Base-by-base conservation (phyloP, 1,284 basidiomycete genomes). In the Naganishia sp. region DNA sequence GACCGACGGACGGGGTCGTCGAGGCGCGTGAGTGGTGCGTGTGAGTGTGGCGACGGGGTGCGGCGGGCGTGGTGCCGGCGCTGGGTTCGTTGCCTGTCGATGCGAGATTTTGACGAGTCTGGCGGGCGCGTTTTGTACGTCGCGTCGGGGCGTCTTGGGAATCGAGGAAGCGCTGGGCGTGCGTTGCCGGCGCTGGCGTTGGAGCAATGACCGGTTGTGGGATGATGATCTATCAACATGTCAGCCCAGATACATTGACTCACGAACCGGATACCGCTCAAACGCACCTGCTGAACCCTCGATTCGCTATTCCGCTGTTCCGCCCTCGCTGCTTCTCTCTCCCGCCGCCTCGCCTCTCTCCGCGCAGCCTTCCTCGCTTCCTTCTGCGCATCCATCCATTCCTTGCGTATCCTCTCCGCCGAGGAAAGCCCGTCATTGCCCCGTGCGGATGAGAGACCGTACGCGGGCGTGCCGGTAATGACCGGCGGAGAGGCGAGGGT, bases 401-500 rank as follows among this genome's bases (percentile, higher is more conserved):
- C 61, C 51, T 46, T 45, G 7, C 43, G 45, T 18, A 63, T 25
- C 51, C 61, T 4, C 51, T 63, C 61, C 1, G 61, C 61, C 23
- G 53, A 50, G 1, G 61, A 53, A 15, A 63, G 23, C 1, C 61
- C 61, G 18, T 63, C 61, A 4, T 23, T 45, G 5, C 61, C 61
- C 6, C 51, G 28, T 2, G 41, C 43, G n/a, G 51, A 53, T 31
- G 61, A 63, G 3, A 63, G 61, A 6, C 61, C 61, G 52, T 63
- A 63, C 9, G 52, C 50, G 6, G 61, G 61, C 15, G 61, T 63
- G 3, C 61, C 61, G 15, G 61, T 63, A 31, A 63, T 63, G 4
- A 63, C 32, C 3, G 61, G 61, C 13, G 61, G 61, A 7, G 61
- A 63, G 31, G 61, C 61, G 28, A 63, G 61, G 11, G 61, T 63